Percentiles rank a stretch among this genome's conserved stretches.
Conservation (phyloP, 2,329 filamentous ascomycete genomes). For the Tolypocladium amazonense region DNA sequence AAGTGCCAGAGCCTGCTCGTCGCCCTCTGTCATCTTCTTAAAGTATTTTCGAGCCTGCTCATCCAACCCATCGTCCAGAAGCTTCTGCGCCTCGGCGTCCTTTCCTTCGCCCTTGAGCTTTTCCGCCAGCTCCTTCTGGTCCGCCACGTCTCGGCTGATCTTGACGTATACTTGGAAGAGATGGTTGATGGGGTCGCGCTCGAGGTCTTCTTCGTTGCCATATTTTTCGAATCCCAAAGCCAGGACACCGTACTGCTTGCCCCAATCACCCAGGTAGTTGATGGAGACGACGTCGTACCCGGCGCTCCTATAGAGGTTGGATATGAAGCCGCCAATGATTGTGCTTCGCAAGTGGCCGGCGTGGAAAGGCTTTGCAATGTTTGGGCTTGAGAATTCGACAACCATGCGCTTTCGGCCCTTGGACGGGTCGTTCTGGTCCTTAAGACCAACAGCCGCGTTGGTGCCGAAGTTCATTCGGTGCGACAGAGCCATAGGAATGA, state of each 20-base stretch:
- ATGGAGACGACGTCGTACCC: constrained; percentile 59
- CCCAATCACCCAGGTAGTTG: constrained; percentile 69
- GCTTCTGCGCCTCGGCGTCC: constrained; percentile 21
- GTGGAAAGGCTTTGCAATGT: constrained; percentile 64
- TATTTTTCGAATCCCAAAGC: constrained; percentile 56
- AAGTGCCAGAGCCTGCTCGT: constrained; percentile 38
- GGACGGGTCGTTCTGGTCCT: constrained; percentile 2
- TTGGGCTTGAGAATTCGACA: constrained; percentile 65
- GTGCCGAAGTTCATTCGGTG: constrained; percentile 3
- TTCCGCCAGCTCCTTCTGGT: constrained; percentile 49
- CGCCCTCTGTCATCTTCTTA: constrained; percentile 47
- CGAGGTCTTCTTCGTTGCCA: constrained; percentile 52
- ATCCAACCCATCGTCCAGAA: constrained; percentile 28
- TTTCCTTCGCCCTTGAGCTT: constrained; percentile 29
- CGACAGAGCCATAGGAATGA: constrained; percentile 5
- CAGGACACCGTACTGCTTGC: constrained; percentile 55
- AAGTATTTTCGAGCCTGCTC: constrained; percentile 45
- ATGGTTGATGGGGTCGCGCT: constrained; percentile 56
- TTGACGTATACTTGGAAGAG: constrained; percentile 58
- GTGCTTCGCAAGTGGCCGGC: constrained; percentile 60
- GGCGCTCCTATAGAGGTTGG: constrained; percentile 53
- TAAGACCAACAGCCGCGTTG: constrained; percentile 3
- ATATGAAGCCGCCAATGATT: constrained; percentile 57
- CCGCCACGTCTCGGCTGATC: constrained; percentile 50
- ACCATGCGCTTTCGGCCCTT: constrained; percentile 26